Evolutionary conservation across 2,329 filamentous ascomycete genomes (phyloP).

Genomic region (Aschersonia sp.): DNA sequence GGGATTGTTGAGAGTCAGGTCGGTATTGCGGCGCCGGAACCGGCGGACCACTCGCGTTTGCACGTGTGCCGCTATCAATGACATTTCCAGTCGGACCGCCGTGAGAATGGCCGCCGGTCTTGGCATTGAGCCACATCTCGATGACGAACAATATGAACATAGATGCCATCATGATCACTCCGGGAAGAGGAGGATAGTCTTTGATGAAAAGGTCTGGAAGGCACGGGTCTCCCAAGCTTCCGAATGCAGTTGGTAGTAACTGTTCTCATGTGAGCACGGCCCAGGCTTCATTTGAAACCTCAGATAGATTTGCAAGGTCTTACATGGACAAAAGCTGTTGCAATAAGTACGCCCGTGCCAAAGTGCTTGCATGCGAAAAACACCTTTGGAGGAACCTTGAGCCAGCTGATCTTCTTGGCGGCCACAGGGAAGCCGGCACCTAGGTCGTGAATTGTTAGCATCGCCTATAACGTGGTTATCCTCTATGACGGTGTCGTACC

Average conservation of each 20-base stretch:
- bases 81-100: slow-evolving; percentile 34
- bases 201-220: slow-evolving; percentile 45
- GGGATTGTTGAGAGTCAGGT: neutral
- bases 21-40: neutral
- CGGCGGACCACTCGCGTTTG: neutral
- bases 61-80: neutral
- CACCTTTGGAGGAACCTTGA: slow-evolving; percentile 39
- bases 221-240: slow-evolving; percentile 34
- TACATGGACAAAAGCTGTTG: slow-evolving; percentile 60
- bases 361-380: slow-evolving; percentile 53
- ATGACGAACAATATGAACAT: slow-evolving; percentile 48
- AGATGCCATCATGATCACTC: slow-evolving; percentile 50
- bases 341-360: slow-evolving; percentile 57
- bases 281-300: neutral
- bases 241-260: slow-evolving; percentile 46
- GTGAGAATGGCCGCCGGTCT: slow-evolving; percentile 43
- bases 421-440: slow-evolving; percentile 37
- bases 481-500: slow-evolving; percentile 6
- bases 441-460: slow-evolving; percentile 4
- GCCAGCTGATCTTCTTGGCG: slow-evolving; percentile 40
- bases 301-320: slow-evolving; percentile 5
- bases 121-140: slow-evolving; percentile 46
- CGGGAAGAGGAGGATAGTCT: slow-evolving; percentile 45
- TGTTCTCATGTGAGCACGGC: slow-evolving; percentile 7
- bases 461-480: neutral